Evolutionary conservation across 768 basidiomycete species (phyloP), one percentile per base, ranked within the genome.

Genomic region (Lactarius sp.): DNA sequence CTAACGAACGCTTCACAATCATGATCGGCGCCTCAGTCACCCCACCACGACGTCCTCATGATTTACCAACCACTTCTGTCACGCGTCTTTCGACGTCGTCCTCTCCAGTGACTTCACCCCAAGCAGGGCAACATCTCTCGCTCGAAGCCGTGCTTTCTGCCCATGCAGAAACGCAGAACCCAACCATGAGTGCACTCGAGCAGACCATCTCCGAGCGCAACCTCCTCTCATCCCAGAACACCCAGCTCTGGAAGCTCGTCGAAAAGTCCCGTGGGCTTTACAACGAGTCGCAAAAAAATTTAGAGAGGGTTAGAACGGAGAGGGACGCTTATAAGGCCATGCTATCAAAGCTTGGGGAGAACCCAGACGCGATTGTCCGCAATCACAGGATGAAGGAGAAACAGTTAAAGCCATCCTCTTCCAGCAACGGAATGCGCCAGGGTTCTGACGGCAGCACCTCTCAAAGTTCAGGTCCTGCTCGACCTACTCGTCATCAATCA

Each of bases 211-310:
- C 80, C 16, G 94, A 98, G 70, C 84, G 94, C 67, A 96, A 95
- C 71, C 75, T 78, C 46, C 83, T 94, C 55, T 83, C 88, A 12
- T 75, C 84, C 4, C 94, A 96, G 77, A 96, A 96, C 73, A 77
- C 86, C 16, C 92, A 95, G 76, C 84, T 96, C 22, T 96, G 94
- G 94, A 95, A 94, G 74, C 82, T 95, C 66, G 87, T 96, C 71
- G 92, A 95, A 80, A 95, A 94, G 73, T 92, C 94, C 73, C 83
- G 92, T 60, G 75, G 83, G 22, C 90, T 86, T n/a, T 90, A 90
- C 71, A 84, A 82, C 64, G 85, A 88, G 61, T 83, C 92, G 60
- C 78, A 88, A 73, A 90, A 90, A 75, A 92, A 96, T 69, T 80
- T 92, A 50, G 93, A 95, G 68, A 84, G 94, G 59, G 82, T 96